These are phyloP conservation scores for Leccinum fallax DNA, from an alignment of 1,284 basidiomycete species.

Conservation along the genomic window DNA sequence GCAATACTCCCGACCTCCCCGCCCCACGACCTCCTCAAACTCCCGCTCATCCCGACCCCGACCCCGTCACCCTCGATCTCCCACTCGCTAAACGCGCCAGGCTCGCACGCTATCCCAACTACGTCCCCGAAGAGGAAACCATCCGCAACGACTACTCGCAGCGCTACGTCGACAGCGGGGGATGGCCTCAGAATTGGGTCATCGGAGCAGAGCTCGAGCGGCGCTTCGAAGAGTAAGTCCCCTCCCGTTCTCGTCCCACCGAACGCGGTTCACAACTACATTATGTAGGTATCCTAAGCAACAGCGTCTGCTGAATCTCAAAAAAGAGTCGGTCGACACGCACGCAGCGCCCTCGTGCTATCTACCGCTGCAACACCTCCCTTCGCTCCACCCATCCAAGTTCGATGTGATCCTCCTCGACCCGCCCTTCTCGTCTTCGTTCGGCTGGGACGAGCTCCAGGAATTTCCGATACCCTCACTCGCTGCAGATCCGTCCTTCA, in stretches of 20 bases:
- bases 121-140: slow-evolving; percentile 90
- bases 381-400: slow-evolving; percentile 61
- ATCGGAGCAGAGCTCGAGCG: slow-evolving; percentile 82
- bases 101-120: slow-evolving; percentile 68
- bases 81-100: slow-evolving; percentile 72
- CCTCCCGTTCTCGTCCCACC: neutral
- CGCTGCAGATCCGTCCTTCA: slow-evolving; percentile 89
- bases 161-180: slow-evolving; percentile 86
- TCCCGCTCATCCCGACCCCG: slow-evolving; percentile 46
- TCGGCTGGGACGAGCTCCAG: slow-evolving; percentile 84
- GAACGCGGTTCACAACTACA: neutral
- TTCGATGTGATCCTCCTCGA: slow-evolving; percentile 96
- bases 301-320: slow-evolving; percentile 62
- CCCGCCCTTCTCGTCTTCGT: slow-evolving; percentile 82
- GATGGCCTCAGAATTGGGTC: slow-evolving; percentile 92
- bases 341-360: slow-evolving; percentile 68
- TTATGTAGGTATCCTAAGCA: slow-evolving; percentile 67
- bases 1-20: slow-evolving; percentile 37
- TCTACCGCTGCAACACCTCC: slow-evolving; percentile 61
- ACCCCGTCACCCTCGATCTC: slow-evolving; percentile 59
- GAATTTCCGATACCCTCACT: slow-evolving; percentile 80
- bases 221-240: slow-evolving; percentile 89
- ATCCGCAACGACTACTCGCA: slow-evolving; percentile 94
- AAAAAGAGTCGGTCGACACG: slow-evolving; percentile 68
- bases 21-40: slow-evolving; percentile 42